phyloP scores from a whole-genome alignment of 306 rosid species.

The barrel medic (Medicago truncatula) region DNA sequence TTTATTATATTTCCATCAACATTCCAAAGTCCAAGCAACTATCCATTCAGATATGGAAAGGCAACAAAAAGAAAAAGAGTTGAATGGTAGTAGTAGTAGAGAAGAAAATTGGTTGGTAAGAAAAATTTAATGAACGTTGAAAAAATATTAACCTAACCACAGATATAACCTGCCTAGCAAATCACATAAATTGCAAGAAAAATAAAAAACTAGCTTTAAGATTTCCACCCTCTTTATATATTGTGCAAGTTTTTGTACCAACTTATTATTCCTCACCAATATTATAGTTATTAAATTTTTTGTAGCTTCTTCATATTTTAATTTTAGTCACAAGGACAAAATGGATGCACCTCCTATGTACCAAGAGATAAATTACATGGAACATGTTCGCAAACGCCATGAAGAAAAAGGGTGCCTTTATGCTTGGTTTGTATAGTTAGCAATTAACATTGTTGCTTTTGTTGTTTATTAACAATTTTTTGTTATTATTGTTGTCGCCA shows the following conservation, averaged over 20 bases:
- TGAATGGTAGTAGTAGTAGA: not conserved
- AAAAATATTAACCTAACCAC: not conserved
- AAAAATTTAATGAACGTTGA: not conserved
- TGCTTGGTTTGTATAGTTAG: slow-evolving; percentile 45
- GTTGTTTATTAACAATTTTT: not conserved
- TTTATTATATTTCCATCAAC: slow-evolving; percentile 22
- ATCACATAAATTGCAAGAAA: not conserved
- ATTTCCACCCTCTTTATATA: slow-evolving; percentile 5
- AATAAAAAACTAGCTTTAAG: not conserved
- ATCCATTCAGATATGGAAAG: slow-evolving; percentile 13
- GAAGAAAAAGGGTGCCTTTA: slow-evolving; percentile 51
- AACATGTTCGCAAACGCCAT: slow-evolving; percentile 46
- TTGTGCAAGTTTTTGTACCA: not conserved
- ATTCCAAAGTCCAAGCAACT: slow-evolving; percentile 12
- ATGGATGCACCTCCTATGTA: slow-evolving; percentile 35
- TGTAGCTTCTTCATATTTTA: not conserved
- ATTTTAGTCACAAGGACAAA: not conserved
- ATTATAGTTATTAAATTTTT: not conserved
- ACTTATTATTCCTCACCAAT: not conserved
- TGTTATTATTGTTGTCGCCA: slow-evolving; percentile 36
- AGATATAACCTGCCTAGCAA: not conserved
- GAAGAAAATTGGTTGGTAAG: slow-evolving; percentile 35
- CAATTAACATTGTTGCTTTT: slow-evolving; percentile 4
- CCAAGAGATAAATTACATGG: slow-evolving; percentile 38
- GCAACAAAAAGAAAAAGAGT: not conserved